Conservation (phyloP, 352 stramenopile genomes). For the Pythium coloratum region DNA sequence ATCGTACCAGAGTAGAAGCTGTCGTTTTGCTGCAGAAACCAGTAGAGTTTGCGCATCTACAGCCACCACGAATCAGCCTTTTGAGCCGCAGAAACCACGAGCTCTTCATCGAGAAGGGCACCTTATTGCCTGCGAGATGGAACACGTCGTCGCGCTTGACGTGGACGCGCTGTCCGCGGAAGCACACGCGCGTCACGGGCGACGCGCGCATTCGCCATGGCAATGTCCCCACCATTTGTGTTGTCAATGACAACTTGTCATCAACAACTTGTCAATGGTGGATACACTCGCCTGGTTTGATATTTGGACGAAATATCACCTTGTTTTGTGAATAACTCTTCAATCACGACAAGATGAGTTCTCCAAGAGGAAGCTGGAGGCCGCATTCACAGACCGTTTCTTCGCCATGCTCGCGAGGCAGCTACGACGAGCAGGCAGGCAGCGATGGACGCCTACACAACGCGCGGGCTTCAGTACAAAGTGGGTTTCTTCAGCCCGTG, state of each 20-base stretch:
- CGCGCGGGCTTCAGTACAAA: no score
- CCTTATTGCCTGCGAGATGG: slow-evolving; percentile 85
- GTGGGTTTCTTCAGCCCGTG: no score
- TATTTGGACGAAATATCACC: not conserved
- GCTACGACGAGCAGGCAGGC: no score
- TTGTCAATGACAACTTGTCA: not conserved
- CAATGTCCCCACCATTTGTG: not conserved
- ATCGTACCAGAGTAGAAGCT: slow-evolving; percentile 51
- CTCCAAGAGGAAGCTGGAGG: no score
- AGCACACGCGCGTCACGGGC: slow-evolving; percentile 61
- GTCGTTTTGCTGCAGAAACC: slow-evolving; percentile 66
- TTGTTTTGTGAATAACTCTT: not conserved
- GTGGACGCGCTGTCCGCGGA: slow-evolving; percentile 67
- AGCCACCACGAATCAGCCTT: not conserved
- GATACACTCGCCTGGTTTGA: not conserved
- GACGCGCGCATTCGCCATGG: slow-evolving; percentile 29
- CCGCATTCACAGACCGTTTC: no score
- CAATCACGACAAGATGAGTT: no score
- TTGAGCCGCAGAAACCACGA: not conserved
- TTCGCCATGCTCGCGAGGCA: no score
- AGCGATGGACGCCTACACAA: no score
- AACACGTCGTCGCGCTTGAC: slow-evolving; percentile 86
- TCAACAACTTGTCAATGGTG: not conserved
- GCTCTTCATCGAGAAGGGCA: slow-evolving; percentile 16
- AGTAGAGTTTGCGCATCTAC: slow-evolving; percentile 86